These are phyloP conservation scores for Chaetomiaceae sp. DNA, from an alignment of 2,329 filamentous ascomycete species.

Conservation along the genomic window DNA sequence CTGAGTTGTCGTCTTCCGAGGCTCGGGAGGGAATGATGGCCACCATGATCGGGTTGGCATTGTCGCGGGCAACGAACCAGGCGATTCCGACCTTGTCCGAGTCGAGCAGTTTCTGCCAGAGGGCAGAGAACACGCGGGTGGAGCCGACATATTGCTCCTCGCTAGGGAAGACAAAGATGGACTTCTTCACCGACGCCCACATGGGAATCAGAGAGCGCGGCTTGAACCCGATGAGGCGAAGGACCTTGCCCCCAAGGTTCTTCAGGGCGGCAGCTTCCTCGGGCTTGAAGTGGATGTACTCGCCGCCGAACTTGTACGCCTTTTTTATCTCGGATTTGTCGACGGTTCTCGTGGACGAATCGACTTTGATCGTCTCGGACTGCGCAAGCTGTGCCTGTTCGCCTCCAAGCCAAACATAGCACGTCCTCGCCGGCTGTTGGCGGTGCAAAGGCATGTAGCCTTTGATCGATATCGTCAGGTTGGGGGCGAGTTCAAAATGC, in stretches of 20 bases:
- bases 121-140: conserved; percentile 83
- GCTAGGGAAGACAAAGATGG: conserved; percentile 89
- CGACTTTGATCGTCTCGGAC: conserved; percentile 67
- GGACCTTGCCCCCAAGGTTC: conserved; percentile 74
- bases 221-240: conserved; percentile 94
- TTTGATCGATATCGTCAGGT: conserved; percentile 82
- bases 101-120: conserved; percentile 80
- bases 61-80: conserved; percentile 82
- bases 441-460: conserved; percentile 86
- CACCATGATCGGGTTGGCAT: conserved; percentile 72
- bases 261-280: conserved; percentile 77
- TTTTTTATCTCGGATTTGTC: conserved; percentile 80
- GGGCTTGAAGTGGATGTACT: conserved; percentile 77
- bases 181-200: conserved; percentile 82
- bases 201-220: conserved; percentile 65
- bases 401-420: conserved; percentile 84
- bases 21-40: conserved; percentile 75
- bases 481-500: conserved; percentile 81
- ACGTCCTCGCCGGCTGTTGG: conserved; percentile 74
- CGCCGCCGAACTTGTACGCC: conserved; percentile 93
- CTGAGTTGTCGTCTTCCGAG: conserved; percentile 57
- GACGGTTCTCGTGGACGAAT: conserved; percentile 72
- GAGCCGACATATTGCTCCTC: conserved; percentile 88
- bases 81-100: conserved; percentile 78
- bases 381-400: conserved; percentile 77